Base-by-base conservation (phyloP, 768 basidiomycete genomes). In the Rhizopogon sp. region DNA sequence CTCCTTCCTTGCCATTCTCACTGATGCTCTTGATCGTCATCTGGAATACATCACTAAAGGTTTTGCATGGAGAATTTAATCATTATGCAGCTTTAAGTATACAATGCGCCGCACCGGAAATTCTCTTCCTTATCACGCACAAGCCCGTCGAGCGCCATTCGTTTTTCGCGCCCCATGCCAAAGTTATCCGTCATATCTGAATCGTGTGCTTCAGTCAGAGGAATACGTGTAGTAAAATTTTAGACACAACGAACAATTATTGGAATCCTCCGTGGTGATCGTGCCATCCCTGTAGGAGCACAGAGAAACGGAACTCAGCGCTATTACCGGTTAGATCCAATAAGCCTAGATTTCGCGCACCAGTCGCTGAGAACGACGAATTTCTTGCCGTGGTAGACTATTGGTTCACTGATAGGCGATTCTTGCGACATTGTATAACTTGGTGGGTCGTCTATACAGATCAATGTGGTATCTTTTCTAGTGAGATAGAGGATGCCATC, bases 351-450 rank as follows among this genome's bases (percentile, higher is more conserved):
- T 61, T 42, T 57, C 56, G 77, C 86, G 53, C 66, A 93, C 93
- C 94, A 98, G 68, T 98, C 94, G 52, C 91, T 90, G 43, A 96
- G 74, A 10, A 89, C 89, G 17, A 96, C 84, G 57, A 93, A 94
- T 64, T 81, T 81, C 72, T 92, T 90, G 73, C 88, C 84, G 72
- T 87, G 81, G 72, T 92, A 83, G 35, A 95, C 72, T 1, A 89
- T 85, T 25, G 91, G 91, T 70, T 92, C 90, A 5, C 88, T 88
- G 0, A 93, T 76, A 2, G 33, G 83, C 84, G 69, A 87, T 88
- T 64, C 81, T 70, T 28, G 87, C 74, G n/a, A 64, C 68, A 33
- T 47, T n/a, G 31, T 17, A 35, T 40, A 39, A 11, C 52, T 55
- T 17, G 17, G 35, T 11, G 45, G 17, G 13, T 20, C 11, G 13